Conservation (phyloP, 805 yeast genomes). For the Saccharomycopsis fermentans region DNA sequence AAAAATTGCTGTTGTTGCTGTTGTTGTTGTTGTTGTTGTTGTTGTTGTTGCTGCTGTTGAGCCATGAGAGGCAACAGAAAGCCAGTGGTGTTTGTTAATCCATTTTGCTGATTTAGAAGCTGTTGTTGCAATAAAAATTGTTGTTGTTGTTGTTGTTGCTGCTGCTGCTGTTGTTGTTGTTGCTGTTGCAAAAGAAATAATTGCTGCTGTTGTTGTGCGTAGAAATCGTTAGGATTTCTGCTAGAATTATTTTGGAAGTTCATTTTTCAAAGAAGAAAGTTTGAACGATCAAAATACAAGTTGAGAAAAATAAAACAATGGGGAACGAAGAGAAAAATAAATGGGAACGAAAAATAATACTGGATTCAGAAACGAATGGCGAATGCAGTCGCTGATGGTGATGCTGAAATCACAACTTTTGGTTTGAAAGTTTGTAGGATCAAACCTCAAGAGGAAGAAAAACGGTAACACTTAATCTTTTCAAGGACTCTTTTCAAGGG, state of each 20-base stretch:
- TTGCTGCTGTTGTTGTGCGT: constrained; percentile 1
- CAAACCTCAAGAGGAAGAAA: too few relatives aligned
- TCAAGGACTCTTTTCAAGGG: too few relatives aligned
- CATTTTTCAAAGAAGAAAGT: neutral
- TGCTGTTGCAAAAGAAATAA: neutral
- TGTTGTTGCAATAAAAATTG: neutral
- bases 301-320: too few relatives aligned
- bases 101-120: neutral
- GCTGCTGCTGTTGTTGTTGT: constrained; percentile 3
- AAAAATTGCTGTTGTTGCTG: neutral
- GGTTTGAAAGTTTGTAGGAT: too few relatives aligned
- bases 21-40: neutral
- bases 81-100: neutral
- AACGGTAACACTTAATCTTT: too few relatives aligned
- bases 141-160: too few relatives aligned
- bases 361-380: too few relatives aligned
- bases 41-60: neutral
- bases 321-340: neutral
- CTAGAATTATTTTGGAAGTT: neutral
- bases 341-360: neutral
- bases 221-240: neutral
- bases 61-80: neutral
- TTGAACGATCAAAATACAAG: neutral
- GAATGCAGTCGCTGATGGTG: too few relatives aligned
- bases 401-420: too few relatives aligned